Percentiles rank a stretch among this genome's conserved stretches.
These are phyloP conservation scores for Eucalyptus viminalis DNA, from an alignment of 345 rosid species.

Conservation along the genomic window DNA sequence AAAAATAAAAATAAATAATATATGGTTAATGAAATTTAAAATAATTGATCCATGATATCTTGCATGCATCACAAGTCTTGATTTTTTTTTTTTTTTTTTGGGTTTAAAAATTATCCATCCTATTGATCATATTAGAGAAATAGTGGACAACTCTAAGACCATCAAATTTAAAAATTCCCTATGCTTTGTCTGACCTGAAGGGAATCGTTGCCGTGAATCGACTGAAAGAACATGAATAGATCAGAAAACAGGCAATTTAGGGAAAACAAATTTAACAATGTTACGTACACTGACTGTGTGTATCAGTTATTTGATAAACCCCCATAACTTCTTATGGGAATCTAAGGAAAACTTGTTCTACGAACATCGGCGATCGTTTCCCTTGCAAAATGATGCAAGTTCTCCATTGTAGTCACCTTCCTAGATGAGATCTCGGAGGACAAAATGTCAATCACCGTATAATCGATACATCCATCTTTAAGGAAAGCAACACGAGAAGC, in stretches of 20 bases:
- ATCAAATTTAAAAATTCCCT: no score
- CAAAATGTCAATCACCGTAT: neutral
- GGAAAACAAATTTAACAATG: no score
- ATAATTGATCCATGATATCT: no score
- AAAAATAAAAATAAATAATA: neutral
- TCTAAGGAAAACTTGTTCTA: neutral
- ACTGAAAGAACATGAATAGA: neutral
- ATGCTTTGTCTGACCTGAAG: no score
- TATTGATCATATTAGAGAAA: neutral
- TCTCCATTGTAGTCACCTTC: neutral
- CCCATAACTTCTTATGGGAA: neutral
- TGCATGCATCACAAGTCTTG: neutral
- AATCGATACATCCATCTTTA: neutral
- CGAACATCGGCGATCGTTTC: neutral
- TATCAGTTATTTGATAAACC: no score
- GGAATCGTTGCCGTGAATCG: neutral
- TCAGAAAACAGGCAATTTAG: neutral
- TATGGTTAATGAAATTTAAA: neutral
- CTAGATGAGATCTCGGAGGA: neutral
- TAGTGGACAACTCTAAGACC: no score
- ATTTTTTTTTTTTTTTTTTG: no score
- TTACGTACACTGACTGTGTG: neutral
- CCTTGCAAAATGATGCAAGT: neutral
- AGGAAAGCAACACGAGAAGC: neutral
- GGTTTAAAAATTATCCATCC: neutral